Evolutionary conservation across 208 protist genomes (phyloP).

Genomic region (Naegleria fowleri): DNA sequence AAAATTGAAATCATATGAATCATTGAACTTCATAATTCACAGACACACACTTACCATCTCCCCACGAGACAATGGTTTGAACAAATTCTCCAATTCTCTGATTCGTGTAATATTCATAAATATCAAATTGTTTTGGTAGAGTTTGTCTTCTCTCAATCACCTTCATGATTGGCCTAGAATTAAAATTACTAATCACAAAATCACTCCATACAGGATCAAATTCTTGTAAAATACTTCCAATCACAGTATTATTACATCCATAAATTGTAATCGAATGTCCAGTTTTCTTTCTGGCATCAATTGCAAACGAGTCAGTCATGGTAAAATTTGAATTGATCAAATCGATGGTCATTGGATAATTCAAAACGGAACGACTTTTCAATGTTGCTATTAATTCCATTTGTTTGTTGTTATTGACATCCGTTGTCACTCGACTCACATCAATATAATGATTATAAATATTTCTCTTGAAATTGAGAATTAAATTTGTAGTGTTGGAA

Average conservation of each 20-base stretch:
- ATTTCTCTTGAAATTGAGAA: not conserved
- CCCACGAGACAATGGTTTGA: not conserved
- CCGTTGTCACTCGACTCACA: not conserved
- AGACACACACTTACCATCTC: not conserved
- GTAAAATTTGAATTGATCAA: not conserved
- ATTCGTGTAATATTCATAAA: not conserved
- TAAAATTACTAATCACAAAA: not conserved
- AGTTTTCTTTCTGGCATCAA: not conserved
- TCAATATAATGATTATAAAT: not conserved
- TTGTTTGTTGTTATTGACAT: not conserved
- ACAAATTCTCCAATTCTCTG: not conserved
- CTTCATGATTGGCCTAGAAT: not conserved
- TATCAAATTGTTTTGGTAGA: not conserved
- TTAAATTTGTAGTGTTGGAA: not conserved
- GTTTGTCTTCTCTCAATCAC: not conserved
- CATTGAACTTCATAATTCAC: not conserved
- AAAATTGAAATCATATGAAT: too few relatives aligned
- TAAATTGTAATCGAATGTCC: not conserved
- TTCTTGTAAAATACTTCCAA: not conserved
- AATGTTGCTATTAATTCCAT: not conserved
- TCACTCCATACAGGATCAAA: not conserved
- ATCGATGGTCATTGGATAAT: not conserved
- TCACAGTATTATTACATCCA: not conserved
- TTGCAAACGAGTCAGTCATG: not conserved
- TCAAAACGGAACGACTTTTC: not conserved